Base-by-base conservation (phyloP, 176 grass and related monocot genomes). In the Zizania latifolia region DNA sequence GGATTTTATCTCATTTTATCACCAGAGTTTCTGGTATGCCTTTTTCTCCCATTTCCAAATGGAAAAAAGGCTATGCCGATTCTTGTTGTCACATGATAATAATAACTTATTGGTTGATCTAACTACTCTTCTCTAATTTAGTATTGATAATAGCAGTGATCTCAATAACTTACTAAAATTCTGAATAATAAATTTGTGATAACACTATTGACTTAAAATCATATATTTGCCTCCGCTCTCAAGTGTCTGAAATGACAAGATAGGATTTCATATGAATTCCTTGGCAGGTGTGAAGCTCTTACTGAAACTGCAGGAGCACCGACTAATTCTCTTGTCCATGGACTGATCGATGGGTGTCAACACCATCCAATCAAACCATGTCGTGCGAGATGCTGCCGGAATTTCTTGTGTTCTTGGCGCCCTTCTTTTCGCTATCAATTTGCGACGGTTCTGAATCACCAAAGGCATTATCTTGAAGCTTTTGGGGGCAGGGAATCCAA, bases 391-490 rank as follows among this genome's bases (percentile, higher is more conserved):
- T 72, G 23, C 68, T 5, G 40, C 14, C 24, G 40, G 74, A 78
- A 72, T 67, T 83, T 78, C 17, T 68, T 8, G 27, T 79, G 86
- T 68, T 71, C 46, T 56, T 58, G 65, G 65, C 8, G 29, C 73
- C 73, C 39, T 66, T 88, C 75, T 79, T 83, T 88, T 16, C 2
- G 9, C 16, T 16, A 53, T 41, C 75, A 44, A 68, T 74, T 88
- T 62, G 59, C 53, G 21, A 68, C 62, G 68, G 35, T 68, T 87
- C 67, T 82, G 31, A 66, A 72, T 39, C 74, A 35, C 10, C 36
- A 26, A 8, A 11, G 51, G 30, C 74, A 60, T 40, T 78, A 68
- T 68, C 74, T 83, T 24, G 74, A 72, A 72, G 39, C 31, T 48
- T 71, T 64, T 30, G 27, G 72, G 77, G 71, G 12, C 38, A 33